phyloP scores from a whole-genome alignment of 2,329 filamentous ascomycete genomes.

The Xylaria sp. region DNA sequence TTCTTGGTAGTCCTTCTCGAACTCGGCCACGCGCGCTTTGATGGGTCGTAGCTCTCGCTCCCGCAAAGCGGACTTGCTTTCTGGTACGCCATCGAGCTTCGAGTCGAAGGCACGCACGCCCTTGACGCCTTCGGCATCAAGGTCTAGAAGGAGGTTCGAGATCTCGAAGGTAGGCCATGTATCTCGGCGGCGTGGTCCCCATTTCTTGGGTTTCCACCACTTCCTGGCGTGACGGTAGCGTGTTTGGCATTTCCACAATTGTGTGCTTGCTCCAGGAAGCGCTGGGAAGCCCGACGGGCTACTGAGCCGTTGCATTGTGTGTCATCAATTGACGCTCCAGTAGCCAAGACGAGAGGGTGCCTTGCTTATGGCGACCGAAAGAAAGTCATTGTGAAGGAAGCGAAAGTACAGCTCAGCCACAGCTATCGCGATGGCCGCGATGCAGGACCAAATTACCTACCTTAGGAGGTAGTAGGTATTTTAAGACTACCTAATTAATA shows the following conservation, averaged over 20 bases:
- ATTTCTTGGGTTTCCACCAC: constrained; percentile 1
- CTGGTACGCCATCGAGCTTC: constrained; percentile 48
- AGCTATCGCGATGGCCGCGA: neutral
- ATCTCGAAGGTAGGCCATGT: constrained; percentile 46
- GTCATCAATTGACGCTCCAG: neutral
- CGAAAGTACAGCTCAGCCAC: neutral
- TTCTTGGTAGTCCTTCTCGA: constrained; percentile 44
- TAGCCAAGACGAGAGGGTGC: neutral
- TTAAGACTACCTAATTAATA: neutral
- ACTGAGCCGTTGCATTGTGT: constrained; percentile 40
- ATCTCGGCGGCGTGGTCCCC: constrained; percentile 32
- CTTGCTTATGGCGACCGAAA: neutral
- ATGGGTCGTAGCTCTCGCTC: constrained; percentile 47
- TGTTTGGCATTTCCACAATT: constrained; percentile 26
- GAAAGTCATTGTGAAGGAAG: constrained; percentile 1
- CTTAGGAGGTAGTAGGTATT: no score
- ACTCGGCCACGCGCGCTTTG: constrained; percentile 42
- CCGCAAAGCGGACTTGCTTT: constrained; percentile 10
- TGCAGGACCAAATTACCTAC: neutral
- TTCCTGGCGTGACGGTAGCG: constrained; percentile 7
- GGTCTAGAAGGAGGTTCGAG: constrained; percentile 59
- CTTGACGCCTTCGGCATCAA: constrained; percentile 59
- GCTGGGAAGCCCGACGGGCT: constrained; percentile 26
- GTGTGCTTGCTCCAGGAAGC: constrained; percentile 25
- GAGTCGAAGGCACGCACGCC: constrained; percentile 56